Percentiles rank a stretch among this genome's conserved stretches.
phyloP scores from a whole-genome alignment of 2,329 filamentous ascomycete species.

The Kalmusia sp. region DNA sequence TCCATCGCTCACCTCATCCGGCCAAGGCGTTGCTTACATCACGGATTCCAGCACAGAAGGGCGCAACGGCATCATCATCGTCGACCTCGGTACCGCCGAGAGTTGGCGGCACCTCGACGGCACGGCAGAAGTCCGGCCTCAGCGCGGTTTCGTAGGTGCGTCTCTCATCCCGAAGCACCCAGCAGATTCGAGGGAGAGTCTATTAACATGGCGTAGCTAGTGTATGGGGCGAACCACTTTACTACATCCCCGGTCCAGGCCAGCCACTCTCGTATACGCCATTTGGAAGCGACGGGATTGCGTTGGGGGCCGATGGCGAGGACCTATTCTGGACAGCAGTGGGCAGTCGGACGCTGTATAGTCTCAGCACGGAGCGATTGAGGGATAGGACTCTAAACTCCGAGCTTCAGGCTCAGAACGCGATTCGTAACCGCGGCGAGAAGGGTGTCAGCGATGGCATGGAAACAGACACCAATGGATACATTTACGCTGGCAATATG shows the following conservation, averaged over 20 bases:
- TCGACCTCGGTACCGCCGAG: constrained; percentile 57
- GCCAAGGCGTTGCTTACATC: constrained; percentile 60
- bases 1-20: constrained; percentile 47
- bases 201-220: too few relatives aligned
- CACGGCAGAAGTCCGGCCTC: constrained; percentile 49
- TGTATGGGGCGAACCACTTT: constrained; percentile 58
- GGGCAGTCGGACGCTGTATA: constrained; percentile 54
- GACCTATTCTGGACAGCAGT: constrained; percentile 57
- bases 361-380: constrained; percentile 53
- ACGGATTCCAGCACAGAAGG: constrained; percentile 59
- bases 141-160: constrained; percentile 58
- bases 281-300: constrained; percentile 60
- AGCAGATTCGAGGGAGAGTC: too few relatives aligned
- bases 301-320: constrained; percentile 56
- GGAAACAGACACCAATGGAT: constrained; percentile 59
- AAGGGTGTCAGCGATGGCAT: constrained; percentile 61
- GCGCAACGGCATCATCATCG: constrained; percentile 59
- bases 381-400: constrained; percentile 45
- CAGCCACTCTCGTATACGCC: constrained; percentile 48
- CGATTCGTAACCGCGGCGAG: constrained; percentile 53
- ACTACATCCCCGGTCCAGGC: constrained; percentile 47
- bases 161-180: too few relatives aligned
- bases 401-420: constrained; percentile 54
- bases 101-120: constrained; percentile 59
- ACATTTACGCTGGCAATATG: constrained; percentile 58